phyloP scores from a whole-genome alignment of 805 yeast species.

The Wickerhamomyces rabaulensis region DNA sequence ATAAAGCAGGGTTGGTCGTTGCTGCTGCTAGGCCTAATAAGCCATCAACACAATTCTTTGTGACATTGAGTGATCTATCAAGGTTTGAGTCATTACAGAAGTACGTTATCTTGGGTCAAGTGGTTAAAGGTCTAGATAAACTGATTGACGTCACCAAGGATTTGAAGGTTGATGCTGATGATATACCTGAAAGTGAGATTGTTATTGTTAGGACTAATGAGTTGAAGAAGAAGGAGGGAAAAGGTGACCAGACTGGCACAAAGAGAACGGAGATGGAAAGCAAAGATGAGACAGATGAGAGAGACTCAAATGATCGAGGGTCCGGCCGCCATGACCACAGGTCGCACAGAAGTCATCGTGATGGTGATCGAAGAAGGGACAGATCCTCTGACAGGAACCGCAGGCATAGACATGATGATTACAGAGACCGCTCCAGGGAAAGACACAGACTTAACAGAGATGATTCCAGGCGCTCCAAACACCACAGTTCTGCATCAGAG shows the following conservation, averaged over 20 bases:
- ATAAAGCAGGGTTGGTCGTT: not conserved
- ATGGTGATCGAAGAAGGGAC: not conserved
- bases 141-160: not conserved
- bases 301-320: not conserved
- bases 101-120: not conserved
- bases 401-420: not conserved
- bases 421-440: not conserved
- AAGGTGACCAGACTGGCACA: no score
- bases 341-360: not conserved
- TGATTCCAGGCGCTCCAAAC: no score
- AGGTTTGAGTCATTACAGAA: not conserved
- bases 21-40: not conserved
- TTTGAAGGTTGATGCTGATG: not conserved
- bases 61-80: constrained; percentile 1
- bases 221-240: not conserved
- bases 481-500: no score
- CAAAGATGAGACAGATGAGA: no score
- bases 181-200: not conserved
- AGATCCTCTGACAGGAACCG: not conserved
- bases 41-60: not conserved
- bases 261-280: no score
- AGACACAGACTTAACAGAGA: not conserved
- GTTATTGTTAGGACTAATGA: not conserved
- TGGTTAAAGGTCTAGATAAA: not conserved
- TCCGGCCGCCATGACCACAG: not conserved